Evolutionary conservation across 148 eudicot species (phyloP).

Genomic region (Camellia lanceoleosa): DNA sequence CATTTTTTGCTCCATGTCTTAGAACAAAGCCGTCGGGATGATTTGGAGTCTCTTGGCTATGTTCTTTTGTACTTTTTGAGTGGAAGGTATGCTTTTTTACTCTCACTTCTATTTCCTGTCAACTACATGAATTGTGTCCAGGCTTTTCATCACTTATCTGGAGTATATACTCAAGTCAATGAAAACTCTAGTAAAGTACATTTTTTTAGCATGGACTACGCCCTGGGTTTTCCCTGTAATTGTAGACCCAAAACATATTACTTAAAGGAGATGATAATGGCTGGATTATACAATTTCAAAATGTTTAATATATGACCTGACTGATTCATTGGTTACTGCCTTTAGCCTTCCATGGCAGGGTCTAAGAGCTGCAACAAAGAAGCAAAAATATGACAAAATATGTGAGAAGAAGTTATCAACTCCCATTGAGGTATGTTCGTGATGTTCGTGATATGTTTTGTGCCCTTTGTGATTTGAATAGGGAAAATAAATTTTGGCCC

Average conservation of each 20-base stretch:
- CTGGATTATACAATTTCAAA: background rate
- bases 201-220: background rate
- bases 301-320: background rate
- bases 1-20: constrained; percentile 2
- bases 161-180: background rate
- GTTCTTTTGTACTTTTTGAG: constrained; percentile 70
- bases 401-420: constrained; percentile 74
- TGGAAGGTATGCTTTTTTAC: constrained; percentile 51
- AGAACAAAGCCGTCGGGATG: constrained; percentile 86
- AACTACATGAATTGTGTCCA: background rate
- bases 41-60: constrained; percentile 71
- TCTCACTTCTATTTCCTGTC: background rate
- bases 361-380: constrained; percentile 74
- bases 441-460: background rate
- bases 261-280: background rate
- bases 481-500: background rate
- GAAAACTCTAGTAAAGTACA: no score
- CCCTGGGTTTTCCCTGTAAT: background rate
- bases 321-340: background rate
- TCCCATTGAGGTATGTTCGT: constrained; percentile 55
- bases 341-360: constrained; percentile 80
- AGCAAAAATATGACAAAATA: constrained; percentile 77
- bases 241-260: background rate
- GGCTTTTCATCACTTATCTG: background rate
- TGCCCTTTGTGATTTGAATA: background rate